Base-by-base conservation (phyloP, 1,284 basidiomycete genomes). In the Agroathelia rolfsii region DNA sequence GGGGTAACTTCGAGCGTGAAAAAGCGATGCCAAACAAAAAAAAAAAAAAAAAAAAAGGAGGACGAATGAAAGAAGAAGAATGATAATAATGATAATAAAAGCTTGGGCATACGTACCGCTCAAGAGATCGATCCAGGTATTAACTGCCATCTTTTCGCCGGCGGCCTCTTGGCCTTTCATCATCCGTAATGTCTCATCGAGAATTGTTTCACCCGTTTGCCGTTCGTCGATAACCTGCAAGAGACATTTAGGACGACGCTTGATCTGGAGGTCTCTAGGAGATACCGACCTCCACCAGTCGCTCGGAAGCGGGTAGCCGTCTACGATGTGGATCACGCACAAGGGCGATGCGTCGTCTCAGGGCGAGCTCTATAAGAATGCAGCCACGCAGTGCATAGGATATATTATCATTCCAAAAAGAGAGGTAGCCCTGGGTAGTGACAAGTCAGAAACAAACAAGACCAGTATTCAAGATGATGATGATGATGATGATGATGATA, bases 391-490 rank as follows among this genome's bases (percentile, higher is more conserved):
- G 69, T 9, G 92, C 89, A 56, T 96, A 96, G 0, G 89, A 94
- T 44, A 95, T 96, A 59, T 94, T 95, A 64, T 96, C 92, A 56
- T 96, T 96, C 90, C 88, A 94, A 56, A 95, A 94, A 1, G 88
- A 92, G 12, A 94, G 74, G 54, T 93, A 93, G 25, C 88, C 89
- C 83, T 90, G 45, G 0, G 30, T 31, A 23, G 16, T 18, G 25
- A 8, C 18, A 25, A 20, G 16, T 24, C n/a, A n/a, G n/a, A n/a
- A n/a, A n/a, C n/a, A n/a, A n/a, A n/a, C n/a, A n/a, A n/a, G n/a
- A n/a, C n/a, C n/a, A n/a, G n/a, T n/a, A n/a, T n/a, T n/a, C n/a
- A n/a, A n/a, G n/a, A n/a, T n/a, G n/a, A n/a, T n/a, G n/a, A n/a
- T n/a, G n/a, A n/a, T n/a, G n/a, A n/a, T n/a, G n/a, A n/a, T n/a